Percentiles rank a stretch among this genome's conserved stretches.
Evolutionary conservation across 1,139 yeast genomes (phyloP).

Genomic region (Hemisphaericaspora lyxosophila): DNA sequence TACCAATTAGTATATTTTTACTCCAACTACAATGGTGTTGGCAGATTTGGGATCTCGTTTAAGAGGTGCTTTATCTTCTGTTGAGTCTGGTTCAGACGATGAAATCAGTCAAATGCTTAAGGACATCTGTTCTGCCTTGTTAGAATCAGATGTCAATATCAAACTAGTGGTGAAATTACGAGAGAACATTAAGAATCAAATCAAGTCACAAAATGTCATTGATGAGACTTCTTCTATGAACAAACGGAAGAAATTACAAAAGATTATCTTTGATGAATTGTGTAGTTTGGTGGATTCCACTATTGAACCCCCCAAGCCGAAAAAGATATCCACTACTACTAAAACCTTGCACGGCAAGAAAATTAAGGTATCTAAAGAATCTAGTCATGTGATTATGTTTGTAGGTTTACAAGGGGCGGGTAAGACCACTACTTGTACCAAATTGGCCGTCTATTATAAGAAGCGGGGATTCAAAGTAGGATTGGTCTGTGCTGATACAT

Average conservation of each 20-base stretch:
- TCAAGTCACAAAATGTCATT: constrained; percentile 47
- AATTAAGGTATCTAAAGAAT: constrained; percentile 27
- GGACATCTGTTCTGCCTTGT: constrained; percentile 83
- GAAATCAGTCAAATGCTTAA: constrained; percentile 63
- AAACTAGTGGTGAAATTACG: constrained; percentile 76
- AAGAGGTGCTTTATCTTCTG: constrained; percentile 69
- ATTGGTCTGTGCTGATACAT: constrained; percentile 97
- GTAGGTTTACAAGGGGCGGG: constrained; percentile 99
- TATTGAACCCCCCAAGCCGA: constrained; percentile 78
- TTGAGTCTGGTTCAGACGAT: constrained; percentile 43
- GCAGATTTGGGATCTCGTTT: constrained; percentile 92
- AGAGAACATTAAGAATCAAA: constrained; percentile 63
- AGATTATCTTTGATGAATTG: constrained; percentile 90
- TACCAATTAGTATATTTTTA: background rate
- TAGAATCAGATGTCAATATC: constrained; percentile 91
- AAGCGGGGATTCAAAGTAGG: constrained; percentile 94
- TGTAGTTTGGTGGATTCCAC: constrained; percentile 75
- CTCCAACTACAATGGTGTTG: constrained; percentile 82
- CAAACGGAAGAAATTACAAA: constrained; percentile 80
- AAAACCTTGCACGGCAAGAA: constrained; percentile 32
- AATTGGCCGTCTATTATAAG: constrained; percentile 90
- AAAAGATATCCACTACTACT: constrained; percentile 46
- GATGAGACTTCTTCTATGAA: constrained; percentile 52
- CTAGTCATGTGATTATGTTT: constrained; percentile 78
- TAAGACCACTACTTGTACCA: constrained; percentile 96